Conservation (phyloP, 805 yeast species). For the Sugiyamaella lignohabitans region DNA sequence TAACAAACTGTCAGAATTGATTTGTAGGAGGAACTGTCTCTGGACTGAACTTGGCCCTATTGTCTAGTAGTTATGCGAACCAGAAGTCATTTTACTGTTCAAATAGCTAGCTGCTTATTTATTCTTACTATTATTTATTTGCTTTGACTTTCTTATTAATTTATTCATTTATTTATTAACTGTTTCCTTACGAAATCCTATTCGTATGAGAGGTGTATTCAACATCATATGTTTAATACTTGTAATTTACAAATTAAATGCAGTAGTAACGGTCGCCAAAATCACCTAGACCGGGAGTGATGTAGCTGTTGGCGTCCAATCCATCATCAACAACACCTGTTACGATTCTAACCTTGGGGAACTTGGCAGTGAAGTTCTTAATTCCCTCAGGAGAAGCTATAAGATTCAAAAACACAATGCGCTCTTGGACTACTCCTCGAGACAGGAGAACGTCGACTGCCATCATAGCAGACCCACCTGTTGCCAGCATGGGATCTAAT, state of each 20-base stretch:
- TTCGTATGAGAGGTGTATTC: too few species aligned
- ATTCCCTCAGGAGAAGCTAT: constrained; percentile 96
- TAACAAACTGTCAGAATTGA: background rate
- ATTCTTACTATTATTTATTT: too few species aligned
- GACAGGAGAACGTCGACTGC: constrained; percentile 85
- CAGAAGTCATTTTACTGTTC: too few species aligned
- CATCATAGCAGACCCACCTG: constrained; percentile 97
- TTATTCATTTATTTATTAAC: too few species aligned
- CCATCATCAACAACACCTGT: constrained; percentile 91
- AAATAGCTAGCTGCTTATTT: too few species aligned
- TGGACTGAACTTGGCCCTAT: too few species aligned
- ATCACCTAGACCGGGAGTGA: constrained; percentile 94
- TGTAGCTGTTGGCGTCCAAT: constrained; percentile 75
- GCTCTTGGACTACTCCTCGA: constrained; percentile 81
- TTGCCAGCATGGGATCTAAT: constrained; percentile 96
- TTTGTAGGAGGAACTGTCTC: too few species aligned
- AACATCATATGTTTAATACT: too few species aligned
- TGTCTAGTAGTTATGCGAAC: too few species aligned
- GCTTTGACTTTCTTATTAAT: too few species aligned
- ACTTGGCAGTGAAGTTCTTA: constrained; percentile 62
- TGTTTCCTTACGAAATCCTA: too few species aligned
- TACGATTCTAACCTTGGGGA: constrained; percentile 80
- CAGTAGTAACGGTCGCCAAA: constrained; percentile 98
- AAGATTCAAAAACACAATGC: constrained; percentile 84
- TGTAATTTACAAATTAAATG: too few species aligned